A percentile compares a stretch with the other conserved stretches of the same genome.
These are phyloP conservation scores for Boletus huronensis DNA, from an alignment of 768 basidiomycete species.

Conservation along the genomic window DNA sequence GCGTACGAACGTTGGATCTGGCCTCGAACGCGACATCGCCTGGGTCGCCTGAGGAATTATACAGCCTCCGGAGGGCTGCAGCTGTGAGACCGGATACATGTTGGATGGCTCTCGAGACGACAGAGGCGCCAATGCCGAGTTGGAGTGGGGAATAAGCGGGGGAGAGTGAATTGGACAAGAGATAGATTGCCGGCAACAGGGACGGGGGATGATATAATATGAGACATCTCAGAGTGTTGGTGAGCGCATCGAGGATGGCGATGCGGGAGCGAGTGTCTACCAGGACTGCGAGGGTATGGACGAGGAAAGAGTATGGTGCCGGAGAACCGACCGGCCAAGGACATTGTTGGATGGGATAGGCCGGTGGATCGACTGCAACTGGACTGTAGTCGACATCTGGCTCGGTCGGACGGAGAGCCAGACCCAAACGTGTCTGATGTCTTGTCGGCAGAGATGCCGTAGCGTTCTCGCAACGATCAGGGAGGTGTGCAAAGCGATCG, in stretches of 20 bases:
- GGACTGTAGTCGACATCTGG: constrained; percentile 27
- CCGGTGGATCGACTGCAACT: constrained; percentile 44
- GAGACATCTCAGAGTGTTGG: constrained; percentile 72
- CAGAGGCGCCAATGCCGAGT: constrained; percentile 64
- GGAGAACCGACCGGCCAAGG: constrained; percentile 39
- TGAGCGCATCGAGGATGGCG: constrained; percentile 61
- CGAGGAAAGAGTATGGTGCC: constrained; percentile 71
- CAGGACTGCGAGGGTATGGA: constrained; percentile 56
- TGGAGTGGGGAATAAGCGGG: constrained; percentile 73
- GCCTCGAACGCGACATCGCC: constrained; percentile 89
- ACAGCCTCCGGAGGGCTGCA: constrained; percentile 57
- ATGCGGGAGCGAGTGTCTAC: constrained; percentile 71
- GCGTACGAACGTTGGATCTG: constrained; percentile 69
- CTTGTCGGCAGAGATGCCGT: constrained; percentile 9
- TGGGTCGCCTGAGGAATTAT: constrained; percentile 73
- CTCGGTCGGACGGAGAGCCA: constrained; percentile 24
- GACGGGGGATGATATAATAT: constrained; percentile 62
- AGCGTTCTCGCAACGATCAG: constrained; percentile 3
- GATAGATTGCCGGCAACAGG: constrained; percentile 72
- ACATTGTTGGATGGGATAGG: constrained; percentile 41
- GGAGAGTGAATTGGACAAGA: constrained; percentile 76
- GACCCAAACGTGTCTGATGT: constrained; percentile 6
- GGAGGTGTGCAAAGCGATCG: constrained; percentile 11
- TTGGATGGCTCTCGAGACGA: constrained; percentile 68
- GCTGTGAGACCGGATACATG: constrained; percentile 64